These are phyloP conservation scores for Colletotrichum truncatum DNA, from an alignment of 2,329 filamentous ascomycete species.

Conservation along the genomic window DNA sequence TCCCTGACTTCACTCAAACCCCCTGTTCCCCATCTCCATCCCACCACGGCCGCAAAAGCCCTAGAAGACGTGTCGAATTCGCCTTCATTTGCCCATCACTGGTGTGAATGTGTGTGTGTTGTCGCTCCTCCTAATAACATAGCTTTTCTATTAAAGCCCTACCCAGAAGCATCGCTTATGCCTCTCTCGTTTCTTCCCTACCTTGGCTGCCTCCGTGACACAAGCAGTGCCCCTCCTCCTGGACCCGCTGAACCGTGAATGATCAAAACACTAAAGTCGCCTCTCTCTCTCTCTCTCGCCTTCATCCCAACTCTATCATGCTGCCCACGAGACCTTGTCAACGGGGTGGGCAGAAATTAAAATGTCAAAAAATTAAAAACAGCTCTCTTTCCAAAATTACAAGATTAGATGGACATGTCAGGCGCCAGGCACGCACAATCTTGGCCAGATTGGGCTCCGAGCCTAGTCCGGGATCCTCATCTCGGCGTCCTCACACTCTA, in stretches of 20 bases:
- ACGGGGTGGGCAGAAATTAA: not conserved
- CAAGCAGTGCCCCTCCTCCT: not conserved
- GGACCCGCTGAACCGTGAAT: not conserved
- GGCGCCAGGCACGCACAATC: not conserved
- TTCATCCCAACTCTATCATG: not conserved
- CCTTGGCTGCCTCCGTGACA: not conserved
- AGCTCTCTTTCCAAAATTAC: no score
- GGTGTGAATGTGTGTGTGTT: no score
- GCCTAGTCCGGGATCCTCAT: not conserved
- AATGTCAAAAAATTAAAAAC: not conserved
- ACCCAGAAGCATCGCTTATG: not conserved
- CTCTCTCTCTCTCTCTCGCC: not conserved
- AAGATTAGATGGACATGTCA: not conserved
- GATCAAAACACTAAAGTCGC: not conserved
- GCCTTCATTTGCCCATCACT: no score
- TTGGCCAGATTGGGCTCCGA: not conserved
- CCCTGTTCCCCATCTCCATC: not conserved
- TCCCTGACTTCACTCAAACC: not conserved
- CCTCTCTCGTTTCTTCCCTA: not conserved
- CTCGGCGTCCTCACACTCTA: not conserved
- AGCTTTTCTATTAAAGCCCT: not conserved
- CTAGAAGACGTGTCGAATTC: not conserved
- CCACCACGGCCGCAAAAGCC: not conserved
- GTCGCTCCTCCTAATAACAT: not conserved
- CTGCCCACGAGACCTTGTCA: not conserved